Percentiles rank a stretch among this genome's conserved stretches.
phyloP scores from a whole-genome alignment of 1,139 yeast genomes.

The Blastobotrys raffinosifermentans region DNA sequence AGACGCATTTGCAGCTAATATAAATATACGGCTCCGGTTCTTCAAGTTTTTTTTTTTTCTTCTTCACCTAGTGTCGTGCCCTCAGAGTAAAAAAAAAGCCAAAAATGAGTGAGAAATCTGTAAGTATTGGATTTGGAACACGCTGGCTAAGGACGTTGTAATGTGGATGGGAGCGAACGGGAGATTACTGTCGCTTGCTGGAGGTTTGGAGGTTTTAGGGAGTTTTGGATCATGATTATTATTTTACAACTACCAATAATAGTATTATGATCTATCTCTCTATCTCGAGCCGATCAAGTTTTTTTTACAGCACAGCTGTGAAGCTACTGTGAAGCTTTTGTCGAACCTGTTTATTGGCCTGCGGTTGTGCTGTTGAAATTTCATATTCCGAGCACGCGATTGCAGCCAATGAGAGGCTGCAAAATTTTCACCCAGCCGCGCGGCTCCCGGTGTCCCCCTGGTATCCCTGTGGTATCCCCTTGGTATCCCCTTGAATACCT shows the following conservation, averaged over 20 bases:
- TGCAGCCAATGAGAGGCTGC: not conserved
- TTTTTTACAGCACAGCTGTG: too few species aligned
- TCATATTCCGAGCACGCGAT: not conserved
- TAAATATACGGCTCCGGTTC: not conserved
- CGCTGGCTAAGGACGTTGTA: too few species aligned
- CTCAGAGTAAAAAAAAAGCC: too few species aligned
- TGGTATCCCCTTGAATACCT: not conserved
- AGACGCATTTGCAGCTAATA: not conserved
- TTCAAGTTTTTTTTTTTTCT: conserved; percentile 2
- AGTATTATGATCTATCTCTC: not conserved
- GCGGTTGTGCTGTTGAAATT: not conserved
- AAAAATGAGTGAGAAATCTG: conserved; percentile 3
- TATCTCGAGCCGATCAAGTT: not conserved
- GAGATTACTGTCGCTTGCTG: not conserved
- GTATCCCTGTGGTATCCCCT: not conserved
- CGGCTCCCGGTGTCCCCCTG: not conserved
- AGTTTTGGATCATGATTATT: not conserved
- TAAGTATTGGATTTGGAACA: too few species aligned
- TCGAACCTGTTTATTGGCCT: too few species aligned
- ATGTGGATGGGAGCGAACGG: too few species aligned
- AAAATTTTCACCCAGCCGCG: not conserved
- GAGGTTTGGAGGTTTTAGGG: not conserved
- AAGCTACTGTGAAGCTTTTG: too few species aligned
- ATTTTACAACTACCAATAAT: not conserved
- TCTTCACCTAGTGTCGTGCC: conserved; percentile 2